A percentile compares a stretch with the other conserved stretches of the same genome.
phyloP scores from a whole-genome alignment of 1,139 yeast species.

The Blastobotrys apis region DNA sequence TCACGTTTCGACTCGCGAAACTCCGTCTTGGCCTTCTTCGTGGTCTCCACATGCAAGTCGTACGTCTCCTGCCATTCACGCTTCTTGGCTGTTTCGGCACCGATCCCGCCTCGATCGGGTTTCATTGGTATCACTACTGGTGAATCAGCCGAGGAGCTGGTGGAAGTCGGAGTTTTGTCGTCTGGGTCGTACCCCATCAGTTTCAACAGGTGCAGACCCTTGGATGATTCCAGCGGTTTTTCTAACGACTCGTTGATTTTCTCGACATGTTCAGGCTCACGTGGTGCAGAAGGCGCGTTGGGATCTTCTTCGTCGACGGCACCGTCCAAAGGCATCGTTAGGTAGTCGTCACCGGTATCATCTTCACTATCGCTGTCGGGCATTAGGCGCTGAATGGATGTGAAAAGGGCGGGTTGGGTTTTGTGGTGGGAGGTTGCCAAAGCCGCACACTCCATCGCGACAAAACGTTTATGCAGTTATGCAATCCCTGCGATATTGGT shows the following conservation, averaged over 20 bases:
- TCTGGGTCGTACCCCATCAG: constrained; percentile 55
- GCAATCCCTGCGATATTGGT: no score
- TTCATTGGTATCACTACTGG: constrained; percentile 19
- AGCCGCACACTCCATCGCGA: no score
- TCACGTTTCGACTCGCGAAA: constrained; percentile 11
- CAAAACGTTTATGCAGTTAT: no score
- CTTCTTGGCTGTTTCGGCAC: constrained; percentile 17
- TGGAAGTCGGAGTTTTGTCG: constrained; percentile 17
- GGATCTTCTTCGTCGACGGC: constrained; percentile 1
- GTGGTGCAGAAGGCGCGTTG: neutral
- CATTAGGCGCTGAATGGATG: no score
- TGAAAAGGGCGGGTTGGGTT: neutral
- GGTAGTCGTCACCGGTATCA: constrained; percentile 29
- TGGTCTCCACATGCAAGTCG: constrained; percentile 8
- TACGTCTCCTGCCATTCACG: constrained; percentile 9
- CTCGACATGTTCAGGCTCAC: neutral
- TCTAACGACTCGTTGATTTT: constrained; percentile 5
- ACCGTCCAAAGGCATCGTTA: constrained; percentile 27
- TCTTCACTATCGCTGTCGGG: constrained; percentile 19
- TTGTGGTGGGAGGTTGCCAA: neutral
- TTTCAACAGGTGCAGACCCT: constrained; percentile 50
- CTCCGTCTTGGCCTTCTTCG: constrained; percentile 15
- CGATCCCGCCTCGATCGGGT: constrained; percentile 29
- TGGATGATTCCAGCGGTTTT: constrained; percentile 17
- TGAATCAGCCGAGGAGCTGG: constrained; percentile 13